Base-by-base conservation (phyloP, 2,329 filamentous ascomycete species). In the Thyridium curvatum region DNA sequence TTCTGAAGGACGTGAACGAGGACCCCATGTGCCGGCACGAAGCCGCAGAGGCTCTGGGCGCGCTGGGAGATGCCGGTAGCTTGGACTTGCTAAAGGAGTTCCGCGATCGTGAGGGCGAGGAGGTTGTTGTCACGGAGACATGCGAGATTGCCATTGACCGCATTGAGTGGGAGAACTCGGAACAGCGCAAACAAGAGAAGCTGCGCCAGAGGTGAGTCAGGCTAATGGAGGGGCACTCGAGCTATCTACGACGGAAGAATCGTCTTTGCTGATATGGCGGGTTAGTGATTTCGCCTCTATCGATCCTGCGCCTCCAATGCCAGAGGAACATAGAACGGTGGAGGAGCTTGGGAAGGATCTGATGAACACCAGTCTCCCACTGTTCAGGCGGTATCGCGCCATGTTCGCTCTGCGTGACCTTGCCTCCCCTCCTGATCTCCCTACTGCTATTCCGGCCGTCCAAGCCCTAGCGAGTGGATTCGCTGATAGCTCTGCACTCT, bases 391-490 rank as follows among this genome's bases (percentile, higher is more conserved):
- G 58, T 98, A 98, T 67, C 82, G 93, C 54, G 91, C 93, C 60
- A 98, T 98, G 93, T 98, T 98, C 58, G 86, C 88, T 42, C 81
- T 98, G 38, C 84, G 93, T 56, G 93, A 98, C 62, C 81, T 98
- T 38, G 89, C 90, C 16, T 96, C 90, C 4, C 93, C 93, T 13
- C 90, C 91, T 9, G 85, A 94, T 56, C 80, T 94, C 32, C 86
- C 89, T 2, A 95, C 90, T 2, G 90, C 91, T 7, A 77, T 88
- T 13, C 84, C 86, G n/a, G 91, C 93, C 14, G 77, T 98, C 38
- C 75, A 84, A 33, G 86, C 90, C 10, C 77, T 98, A 34, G 88
- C 93, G 34, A 83, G 82, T 56, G 93, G 93, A 13, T 82, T 98
- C 52, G 71, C 72, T 26, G 93, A 98, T 59, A 72, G 81, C 14